These are phyloP conservation scores for Saccharomyces paradoxus DNA, from an alignment of 805 yeast species.

Conservation along the genomic window DNA sequence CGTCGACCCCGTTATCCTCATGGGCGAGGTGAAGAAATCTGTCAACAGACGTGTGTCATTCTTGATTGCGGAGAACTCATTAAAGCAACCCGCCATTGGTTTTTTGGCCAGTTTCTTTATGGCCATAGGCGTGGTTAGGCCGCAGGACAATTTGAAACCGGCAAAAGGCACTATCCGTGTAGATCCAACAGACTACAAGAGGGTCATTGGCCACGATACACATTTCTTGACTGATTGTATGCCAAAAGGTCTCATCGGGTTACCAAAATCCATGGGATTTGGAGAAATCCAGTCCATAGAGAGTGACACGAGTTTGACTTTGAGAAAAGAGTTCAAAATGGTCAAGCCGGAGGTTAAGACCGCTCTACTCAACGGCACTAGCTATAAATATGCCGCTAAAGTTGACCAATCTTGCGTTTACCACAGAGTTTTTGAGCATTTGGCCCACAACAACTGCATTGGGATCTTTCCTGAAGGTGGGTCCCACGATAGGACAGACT, in stretches of 20 bases:
- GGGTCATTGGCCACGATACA: conserved; percentile 59
- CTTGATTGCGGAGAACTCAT: conserved; percentile 76
- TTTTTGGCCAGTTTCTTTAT: conserved; percentile 64
- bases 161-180: conserved; percentile 62
- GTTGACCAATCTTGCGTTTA: conserved; percentile 83
- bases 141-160: conserved; percentile 70
- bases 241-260: conserved; percentile 59
- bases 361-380: conserved; percentile 43
- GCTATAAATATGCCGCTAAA: conserved; percentile 67
- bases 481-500: conserved; percentile 85
- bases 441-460: conserved; percentile 69
- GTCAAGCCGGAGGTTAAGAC: conserved; percentile 34
- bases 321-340: conserved; percentile 64
- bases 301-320: conserved; percentile 60
- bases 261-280: conserved; percentile 73
- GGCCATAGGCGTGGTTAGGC: conserved; percentile 85
- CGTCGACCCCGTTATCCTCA: conserved; percentile 69
- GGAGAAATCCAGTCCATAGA: conserved; percentile 59
- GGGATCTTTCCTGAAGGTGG: conserved; percentile 99
- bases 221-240: conserved; percentile 53
- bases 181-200: conserved; percentile 39
- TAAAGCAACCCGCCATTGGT: conserved; percentile 61
- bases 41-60: conserved; percentile 67
- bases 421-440: conserved; percentile 73
- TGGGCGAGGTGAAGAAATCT: conserved; percentile 67